Evolutionary conservation across 1,284 basidiomycete genomes (phyloP), one percentile per base, ranked within the genome.

Genomic region (Melampsora larici-populina): DNA sequence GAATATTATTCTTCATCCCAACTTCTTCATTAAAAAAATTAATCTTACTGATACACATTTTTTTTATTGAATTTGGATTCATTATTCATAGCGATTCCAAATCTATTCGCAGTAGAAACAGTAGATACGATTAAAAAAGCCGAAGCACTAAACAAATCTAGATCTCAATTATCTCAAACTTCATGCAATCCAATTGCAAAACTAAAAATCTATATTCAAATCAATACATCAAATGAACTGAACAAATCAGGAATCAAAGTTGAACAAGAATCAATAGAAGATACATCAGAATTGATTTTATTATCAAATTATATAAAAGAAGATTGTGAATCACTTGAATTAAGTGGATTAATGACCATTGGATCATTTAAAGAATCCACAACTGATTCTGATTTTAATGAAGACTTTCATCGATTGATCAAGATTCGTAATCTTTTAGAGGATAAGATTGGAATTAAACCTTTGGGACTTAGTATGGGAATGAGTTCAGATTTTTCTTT

Each of bases 401-500:
- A 88, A 0, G 95, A 99, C 84, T 99, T 98, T 81, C 88, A 89
- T 79, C 85, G 83, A 40, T 87, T 98, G 62, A 88, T 87, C 70
- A 84, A 85, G 79, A 91, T 90, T 8, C 86, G 92, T 72, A 87
- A 88, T 67, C 80, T 85, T 18, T 85, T 97, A 72, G 78, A 86
- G 87, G 62, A 84, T 82, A 17, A 82, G 85, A 40, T 82, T 92
- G 69, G 80, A 80, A 40, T 79, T 82, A 8, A 82, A 84, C 29
- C 84, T 86, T 83, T 98, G 79, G 83, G 94, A 82, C 84, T 99
- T 82, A 96, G 93, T 82, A 98, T 98, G 95, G 96, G 96, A 26
- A 99, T 99, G 96, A 96, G 93, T 75, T 91, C 90, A 78, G 96
- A 99, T 82, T 97, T 96, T 83, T 92, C 91, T 82, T 89, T 90